These are phyloP conservation scores for Lasiodiplodia hormozganensis DNA, from an alignment of 2,329 filamentous ascomycete species.

Conservation along the genomic window DNA sequence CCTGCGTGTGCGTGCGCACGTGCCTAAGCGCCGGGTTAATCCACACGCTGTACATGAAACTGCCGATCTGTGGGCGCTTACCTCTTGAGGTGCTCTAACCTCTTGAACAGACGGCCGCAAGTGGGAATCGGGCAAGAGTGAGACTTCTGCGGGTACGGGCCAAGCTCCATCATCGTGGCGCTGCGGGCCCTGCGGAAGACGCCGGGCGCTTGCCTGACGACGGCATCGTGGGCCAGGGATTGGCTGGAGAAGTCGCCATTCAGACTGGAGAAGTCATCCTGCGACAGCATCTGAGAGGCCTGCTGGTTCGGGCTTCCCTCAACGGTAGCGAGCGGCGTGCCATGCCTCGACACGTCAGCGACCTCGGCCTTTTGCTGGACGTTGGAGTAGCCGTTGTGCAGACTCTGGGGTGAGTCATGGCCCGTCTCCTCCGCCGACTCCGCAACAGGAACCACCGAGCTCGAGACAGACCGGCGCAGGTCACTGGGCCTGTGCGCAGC, in stretches of 20 bases:
- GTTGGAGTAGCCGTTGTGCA: conserved; percentile 68
- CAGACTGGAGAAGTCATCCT: conserved; percentile 67
- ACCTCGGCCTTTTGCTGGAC: conserved; percentile 76
- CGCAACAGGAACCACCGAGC: conserved; percentile 79
- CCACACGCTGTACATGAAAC: conserved; percentile 29
- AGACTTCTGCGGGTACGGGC: conserved; percentile 95
- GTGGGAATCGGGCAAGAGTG: conserved; percentile 99
- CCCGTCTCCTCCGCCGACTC: conserved; percentile 77
- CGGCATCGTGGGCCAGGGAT: conserved; percentile 62
- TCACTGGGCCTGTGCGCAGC: conserved; percentile 83
- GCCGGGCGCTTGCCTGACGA: conserved; percentile 68
- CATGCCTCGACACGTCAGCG: conserved; percentile 83
- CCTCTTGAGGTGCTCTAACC: conserved; percentile 98
- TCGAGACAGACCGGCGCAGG: conserved; percentile 87
- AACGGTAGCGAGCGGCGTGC: conserved; percentile 84
- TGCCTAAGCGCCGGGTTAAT: conserved; percentile 69
- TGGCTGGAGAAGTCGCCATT: conserved; percentile 65
- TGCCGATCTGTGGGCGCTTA: conserved; percentile 62
- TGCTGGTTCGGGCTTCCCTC: conserved; percentile 83
- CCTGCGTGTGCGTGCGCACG: conserved; percentile 98
- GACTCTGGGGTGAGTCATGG: conserved; percentile 78
- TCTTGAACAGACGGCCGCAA: conserved; percentile 96
- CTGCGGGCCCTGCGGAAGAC: conserved; percentile 90
- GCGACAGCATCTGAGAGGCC: conserved; percentile 68
- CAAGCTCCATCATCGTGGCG: conserved; percentile 94